Base-by-base conservation (phyloP, 495 filamentous ascomycete genomes). In the Penicillium pancosmium region DNA sequence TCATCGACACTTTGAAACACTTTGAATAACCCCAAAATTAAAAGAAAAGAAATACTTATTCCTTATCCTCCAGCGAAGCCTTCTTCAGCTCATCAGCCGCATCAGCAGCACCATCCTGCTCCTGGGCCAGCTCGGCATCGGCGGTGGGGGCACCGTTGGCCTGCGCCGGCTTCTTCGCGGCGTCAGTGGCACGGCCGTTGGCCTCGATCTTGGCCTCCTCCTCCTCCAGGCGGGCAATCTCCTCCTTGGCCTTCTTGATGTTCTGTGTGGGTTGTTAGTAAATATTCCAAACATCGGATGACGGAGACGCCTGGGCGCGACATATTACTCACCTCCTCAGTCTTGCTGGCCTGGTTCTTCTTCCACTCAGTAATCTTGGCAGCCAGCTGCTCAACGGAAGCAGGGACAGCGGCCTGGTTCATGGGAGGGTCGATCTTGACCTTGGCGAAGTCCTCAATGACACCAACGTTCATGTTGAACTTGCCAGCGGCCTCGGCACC, bases 311-410 rank as follows among this genome's bases (percentile, higher is more conserved):
- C 4, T 23, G 23, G 23, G 23, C 23, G 23, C 23, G 23, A 23
- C 9, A 31, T 2, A 31, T 15, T 48, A 66, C 80, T 84, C 74
- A 97, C 94, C 83, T 91, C 88, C 60, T 89, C 85, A n/a, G 94
- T 99, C 80, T 97, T 91, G 55, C 83, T 80, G 36, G 90, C 84
- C 78, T 97, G 93, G 75, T 95, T 89, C 41, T 86, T 81, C 82
- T 96, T 96, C 91, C 93, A 99, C 64, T 88, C 83, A n/a, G 86
- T 88, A 40, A 96, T 79, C 82, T 98, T 98, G 57, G 83, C 89
- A 71, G 91, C 91, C 64, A 98, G 81, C 80, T 96, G 93, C 82
- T 97, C 92, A 12, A 90, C 73, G 3, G 83, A 84, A 44, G 78
- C 79, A 9, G 92, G 86, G 8, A 97, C 88, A 66, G 93, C 94